Percentiles rank a stretch among this genome's conserved stretches.
Conservation (phyloP, 1,284 basidiomycete genomes). For the Exobasidium cylindrosporum region DNA sequence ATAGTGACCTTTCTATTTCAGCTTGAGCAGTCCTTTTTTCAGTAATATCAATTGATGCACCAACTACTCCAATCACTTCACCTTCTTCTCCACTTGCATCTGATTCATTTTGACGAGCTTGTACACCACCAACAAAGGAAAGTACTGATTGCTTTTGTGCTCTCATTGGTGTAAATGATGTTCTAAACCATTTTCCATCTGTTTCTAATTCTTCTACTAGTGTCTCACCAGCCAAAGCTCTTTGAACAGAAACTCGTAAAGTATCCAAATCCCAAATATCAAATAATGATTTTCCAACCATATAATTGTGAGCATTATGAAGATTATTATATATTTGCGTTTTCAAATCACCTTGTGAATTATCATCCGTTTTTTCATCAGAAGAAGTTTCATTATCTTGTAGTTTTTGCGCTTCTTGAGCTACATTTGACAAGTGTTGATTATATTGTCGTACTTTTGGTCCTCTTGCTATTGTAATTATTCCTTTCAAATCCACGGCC, state of each 20-base stretch:
- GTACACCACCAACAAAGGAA: neutral
- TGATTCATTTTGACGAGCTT: neutral
- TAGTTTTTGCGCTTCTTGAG: constrained; percentile 27
- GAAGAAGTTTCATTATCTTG: constrained; percentile 19
- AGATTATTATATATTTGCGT: neutral
- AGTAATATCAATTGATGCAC: constrained; percentile 55
- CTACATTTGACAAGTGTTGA: no score
- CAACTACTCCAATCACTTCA: constrained; percentile 52
- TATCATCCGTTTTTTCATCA: constrained; percentile 2
- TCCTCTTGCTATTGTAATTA: constrained; percentile 45
- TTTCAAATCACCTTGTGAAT: neutral
- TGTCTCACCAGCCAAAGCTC: constrained; percentile 40
- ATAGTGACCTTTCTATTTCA: constrained; percentile 46
- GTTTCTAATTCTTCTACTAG: constrained; percentile 48
- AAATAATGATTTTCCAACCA: constrained; percentile 43
- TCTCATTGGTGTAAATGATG: constrained; percentile 44
- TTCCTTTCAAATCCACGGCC: constrained; percentile 38
- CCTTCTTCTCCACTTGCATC: constrained; percentile 4
- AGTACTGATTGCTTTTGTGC: constrained; percentile 20
- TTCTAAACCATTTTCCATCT: constrained; percentile 48
- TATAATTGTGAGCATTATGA: constrained; percentile 25
- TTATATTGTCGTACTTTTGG: constrained; percentile 44
- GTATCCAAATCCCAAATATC: constrained; percentile 40
- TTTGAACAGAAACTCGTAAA: constrained; percentile 32
- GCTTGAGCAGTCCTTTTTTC: constrained; percentile 51